Evolutionary conservation across 1,284 basidiomycete genomes (phyloP), one percentile per base, ranked within the genome.

Genomic region (Salmacisia buchloeana): DNA sequence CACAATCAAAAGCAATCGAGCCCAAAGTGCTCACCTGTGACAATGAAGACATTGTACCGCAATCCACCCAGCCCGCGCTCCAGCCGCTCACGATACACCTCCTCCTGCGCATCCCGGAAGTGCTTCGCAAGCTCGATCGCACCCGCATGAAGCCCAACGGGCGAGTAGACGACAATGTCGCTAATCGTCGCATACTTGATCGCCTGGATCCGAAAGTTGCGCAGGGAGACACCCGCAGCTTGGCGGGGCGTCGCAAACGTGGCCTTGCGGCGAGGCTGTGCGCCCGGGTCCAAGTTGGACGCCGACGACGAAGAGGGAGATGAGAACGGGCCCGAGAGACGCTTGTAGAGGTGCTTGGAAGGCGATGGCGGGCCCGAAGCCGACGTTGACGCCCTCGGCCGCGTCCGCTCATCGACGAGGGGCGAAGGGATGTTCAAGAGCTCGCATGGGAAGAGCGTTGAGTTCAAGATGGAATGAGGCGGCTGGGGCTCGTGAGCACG

Each of bases 41-140:
- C 84, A 15, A 94, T 85, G 79, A 89, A 94, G 61, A 94, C 92
- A 70, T 92, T 90, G 82, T 96, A 97, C 61, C 84, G 78, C 86
- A 86, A 45, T 71, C 78, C 66, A 82, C 81, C 81, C 86, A 87
- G 63, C 83, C 80, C 75, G 84, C 83, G 63, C 87, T 82, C 4
- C 86, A 88, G 39, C 82, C 81, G 69, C 25, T 79, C 71, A 21
- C 63, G 49, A n/a, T 63, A 71, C 61, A 69, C 43, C n/a, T 63
- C 56, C 21, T 71, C 70, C 41, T 79, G 77, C 5, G 77, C 77
- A 56, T 74, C 69, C 12, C 72, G 64, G 46, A 78, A 65, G 59
- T 70, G 71, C 35, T 66, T 64, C 46, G 77, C 77, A 3, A 75
- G 64, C 18, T 62, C 63, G 25, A 75, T 58, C 3, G 65, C 72